Base-by-base conservation (phyloP, 805 yeast species). In the Suhomyces prunicola region DNA sequence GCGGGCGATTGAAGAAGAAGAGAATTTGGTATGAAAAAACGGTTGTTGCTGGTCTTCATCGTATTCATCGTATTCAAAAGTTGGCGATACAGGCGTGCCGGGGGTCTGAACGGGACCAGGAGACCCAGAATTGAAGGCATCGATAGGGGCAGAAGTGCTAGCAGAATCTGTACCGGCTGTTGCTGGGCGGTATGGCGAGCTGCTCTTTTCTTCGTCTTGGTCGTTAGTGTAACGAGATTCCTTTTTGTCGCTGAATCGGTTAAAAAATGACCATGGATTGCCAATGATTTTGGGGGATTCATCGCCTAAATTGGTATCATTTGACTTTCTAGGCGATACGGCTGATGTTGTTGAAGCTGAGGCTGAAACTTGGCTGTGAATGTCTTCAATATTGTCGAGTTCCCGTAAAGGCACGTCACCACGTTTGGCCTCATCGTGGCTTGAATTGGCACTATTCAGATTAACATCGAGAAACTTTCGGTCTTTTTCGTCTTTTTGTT, bases 231-330 rank as follows among this genome's bases (percentile, higher is more conserved):
- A 74, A 36, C 79, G 58, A 5, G 60, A 51, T 50, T 74, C 77
- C 24, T 62, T 57, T 19, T 64, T 66, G 54, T 74, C 79, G 0
- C 54, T 55, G 27, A 53, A 53, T n/a, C 62, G 56, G 35, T 57
- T 61, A 55, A 70, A 69, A 50, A 72, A 69, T 9, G 64, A 56
- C 56, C 72, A 63, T 0, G 77, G 60, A 51, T 73, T 73, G n/a
- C 66, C 63, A 7, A 72, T 56, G 1, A 61, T 52, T 36, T 62
- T 62, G 13, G 70, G 65, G 1, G 64, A 53, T 17, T 62, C 65
- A 29, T 54, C 52, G 2, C 31, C 31, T 10, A 42, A 17, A 7
- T 41, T 41, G 15, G 45, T 15, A 24, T 39, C n/a, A 13, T 5
- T 6, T 6, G 42, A 12, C 42, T 39, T 17, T 5, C n/a, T 19